Conservation (phyloP, 1,284 basidiomycete species). For the Trametes pubescens region DNA sequence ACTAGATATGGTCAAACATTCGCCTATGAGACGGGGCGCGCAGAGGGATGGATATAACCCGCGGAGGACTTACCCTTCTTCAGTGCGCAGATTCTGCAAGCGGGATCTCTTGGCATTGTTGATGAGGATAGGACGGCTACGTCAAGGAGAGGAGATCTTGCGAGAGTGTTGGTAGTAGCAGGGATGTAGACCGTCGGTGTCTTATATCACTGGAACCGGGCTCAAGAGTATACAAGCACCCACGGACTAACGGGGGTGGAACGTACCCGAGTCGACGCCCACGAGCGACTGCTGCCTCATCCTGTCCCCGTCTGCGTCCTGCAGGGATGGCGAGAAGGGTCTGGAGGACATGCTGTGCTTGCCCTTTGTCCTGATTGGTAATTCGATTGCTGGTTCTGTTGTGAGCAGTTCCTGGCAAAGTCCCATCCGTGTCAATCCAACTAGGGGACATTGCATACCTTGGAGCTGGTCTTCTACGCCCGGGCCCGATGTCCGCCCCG, state of each 20-base stretch:
- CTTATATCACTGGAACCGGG: neutral
- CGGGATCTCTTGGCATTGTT: constrained; percentile 8
- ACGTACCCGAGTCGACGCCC: neutral
- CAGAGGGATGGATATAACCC: neutral
- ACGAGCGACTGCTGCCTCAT: neutral
- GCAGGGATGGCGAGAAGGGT: neutral
- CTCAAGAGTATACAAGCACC: neutral
- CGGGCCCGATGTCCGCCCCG: too few relatives aligned
- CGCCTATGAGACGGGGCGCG: neutral
- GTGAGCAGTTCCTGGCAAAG: neutral
- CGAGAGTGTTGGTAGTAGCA: neutral
- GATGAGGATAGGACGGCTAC: neutral
- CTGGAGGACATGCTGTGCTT: neutral
- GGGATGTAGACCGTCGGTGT: neutral
- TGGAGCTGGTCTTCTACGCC: too few relatives aligned
- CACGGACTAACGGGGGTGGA: neutral
- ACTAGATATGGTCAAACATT: neutral
- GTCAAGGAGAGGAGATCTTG: neutral
- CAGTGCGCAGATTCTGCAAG: constrained; percentile 6
- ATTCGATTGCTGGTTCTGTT: neutral
- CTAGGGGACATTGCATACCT: too few relatives aligned
- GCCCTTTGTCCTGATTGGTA: neutral
- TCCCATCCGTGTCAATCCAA: too few relatives aligned
- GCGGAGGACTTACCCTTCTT: constrained; percentile 8
- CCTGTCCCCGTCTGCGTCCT: neutral